Conservation (phyloP, 179 eudicot species). For the Camellia oleifera region DNA sequence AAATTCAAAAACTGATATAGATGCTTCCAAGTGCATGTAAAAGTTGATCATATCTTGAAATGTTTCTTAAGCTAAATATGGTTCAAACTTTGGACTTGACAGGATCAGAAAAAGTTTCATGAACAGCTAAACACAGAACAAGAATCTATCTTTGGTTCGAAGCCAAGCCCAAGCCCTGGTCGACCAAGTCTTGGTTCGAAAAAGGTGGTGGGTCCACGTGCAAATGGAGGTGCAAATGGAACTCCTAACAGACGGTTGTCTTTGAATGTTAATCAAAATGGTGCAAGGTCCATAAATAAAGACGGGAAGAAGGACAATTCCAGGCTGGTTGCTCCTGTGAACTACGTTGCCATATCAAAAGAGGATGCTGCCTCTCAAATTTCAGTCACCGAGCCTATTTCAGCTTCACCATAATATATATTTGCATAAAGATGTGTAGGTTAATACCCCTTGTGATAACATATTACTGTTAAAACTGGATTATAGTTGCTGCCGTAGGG, state of each 20-base stretch:
- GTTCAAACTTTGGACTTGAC: conserved; percentile 12
- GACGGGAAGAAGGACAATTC: conserved; percentile 69
- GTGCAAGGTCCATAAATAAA: conserved; percentile 58
- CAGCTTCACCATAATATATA: conserved; percentile 52
- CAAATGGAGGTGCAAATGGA: conserved; percentile 60
- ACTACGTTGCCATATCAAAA: conserved; percentile 81
- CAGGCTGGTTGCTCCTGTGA: conserved; percentile 60
- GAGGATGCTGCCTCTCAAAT: conserved; percentile 67
- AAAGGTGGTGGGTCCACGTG: conserved; percentile 56
- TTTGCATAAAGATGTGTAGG: conserved; percentile 19
- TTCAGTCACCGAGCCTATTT: conserved; percentile 63
- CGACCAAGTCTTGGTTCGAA: conserved; percentile 49
- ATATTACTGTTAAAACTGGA: conserved; percentile 8
- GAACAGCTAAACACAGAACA: conserved; percentile 81
- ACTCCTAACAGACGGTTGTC: conserved; percentile 74
- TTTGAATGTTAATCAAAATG: conserved; percentile 62
- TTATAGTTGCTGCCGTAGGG: conserved; percentile 16
- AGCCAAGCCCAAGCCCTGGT: conserved; percentile 65
- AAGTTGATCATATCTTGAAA: background rate
- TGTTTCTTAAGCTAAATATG: background rate
- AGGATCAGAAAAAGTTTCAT: conserved; percentile 91
- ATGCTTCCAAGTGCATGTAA: background rate
- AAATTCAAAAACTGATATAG: background rate
- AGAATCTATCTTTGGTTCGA: conserved; percentile 66
- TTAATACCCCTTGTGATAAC: conserved; percentile 7